Conservation (phyloP, 2,329 filamentous ascomycete species). For the Talaromyces sp. region DNA sequence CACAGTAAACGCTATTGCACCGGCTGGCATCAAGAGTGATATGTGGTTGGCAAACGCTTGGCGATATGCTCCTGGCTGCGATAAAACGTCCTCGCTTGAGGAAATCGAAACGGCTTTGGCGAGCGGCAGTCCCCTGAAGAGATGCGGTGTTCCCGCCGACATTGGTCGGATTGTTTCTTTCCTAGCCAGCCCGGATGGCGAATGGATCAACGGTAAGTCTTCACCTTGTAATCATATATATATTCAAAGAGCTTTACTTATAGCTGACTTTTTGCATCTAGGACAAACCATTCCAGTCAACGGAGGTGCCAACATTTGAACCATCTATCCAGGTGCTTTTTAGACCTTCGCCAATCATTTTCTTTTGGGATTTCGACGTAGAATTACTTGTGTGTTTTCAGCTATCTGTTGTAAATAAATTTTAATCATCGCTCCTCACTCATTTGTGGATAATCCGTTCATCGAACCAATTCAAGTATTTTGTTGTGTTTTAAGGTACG, state of each 20-base stretch:
- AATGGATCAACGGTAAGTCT: conserved; percentile 62
- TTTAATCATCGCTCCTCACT: background rate
- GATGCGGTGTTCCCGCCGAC: conserved; percentile 58
- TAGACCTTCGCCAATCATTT: background rate
- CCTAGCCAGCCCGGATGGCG: conserved; percentile 56
- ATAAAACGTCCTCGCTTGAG: conserved; percentile 42
- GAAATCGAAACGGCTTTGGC: conserved; percentile 56
- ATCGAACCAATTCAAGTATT: background rate
- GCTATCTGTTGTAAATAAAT: background rate
- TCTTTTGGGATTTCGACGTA: background rate
- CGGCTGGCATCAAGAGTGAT: conserved; percentile 67
- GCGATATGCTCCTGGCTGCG: conserved; percentile 58
- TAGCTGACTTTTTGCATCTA: background rate
- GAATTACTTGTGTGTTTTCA: background rate
- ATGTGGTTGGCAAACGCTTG: conserved; percentile 72
- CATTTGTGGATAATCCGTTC: background rate
- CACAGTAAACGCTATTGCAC: conserved; percentile 62
- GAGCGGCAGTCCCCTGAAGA: conserved; percentile 57
- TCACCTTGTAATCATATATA: background rate
- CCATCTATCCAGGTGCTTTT: no score
- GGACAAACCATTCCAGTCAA: conserved; percentile 21
- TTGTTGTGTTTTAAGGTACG: background rate
- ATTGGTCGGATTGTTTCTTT: conserved; percentile 58
- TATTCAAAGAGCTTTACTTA: background rate
- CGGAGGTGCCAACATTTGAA: conserved; percentile 20